Conservation (phyloP, 2,329 filamentous ascomycete genomes). For the Blastomyces parvus region DNA sequence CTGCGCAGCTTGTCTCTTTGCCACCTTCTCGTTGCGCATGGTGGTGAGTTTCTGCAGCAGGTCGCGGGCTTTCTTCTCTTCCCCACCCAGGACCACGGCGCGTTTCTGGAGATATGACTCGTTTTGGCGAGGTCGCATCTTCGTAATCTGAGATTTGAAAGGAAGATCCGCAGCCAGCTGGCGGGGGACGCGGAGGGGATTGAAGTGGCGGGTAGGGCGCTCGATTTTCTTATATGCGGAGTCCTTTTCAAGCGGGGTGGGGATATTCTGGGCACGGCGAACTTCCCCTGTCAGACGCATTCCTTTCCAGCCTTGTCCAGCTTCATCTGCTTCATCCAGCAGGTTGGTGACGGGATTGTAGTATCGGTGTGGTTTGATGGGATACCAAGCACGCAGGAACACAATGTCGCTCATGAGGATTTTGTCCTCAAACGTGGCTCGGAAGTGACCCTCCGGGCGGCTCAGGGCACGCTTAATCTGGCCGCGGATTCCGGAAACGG, state of each 20-base stretch:
- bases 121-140: slow-evolving; percentile 68
- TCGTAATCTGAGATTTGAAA: slow-evolving; percentile 81
- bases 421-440: slow-evolving; percentile 98
- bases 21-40: slow-evolving; percentile 79
- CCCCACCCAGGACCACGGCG: slow-evolving; percentile 72
- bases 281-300: slow-evolving; percentile 95
- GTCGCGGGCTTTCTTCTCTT: slow-evolving; percentile 81
- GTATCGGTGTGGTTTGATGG: slow-evolving; percentile 87
- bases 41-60: slow-evolving; percentile 90
- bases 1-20: slow-evolving; percentile 74
- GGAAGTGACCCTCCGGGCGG: slow-evolving; percentile 91
- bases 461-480: slow-evolving; percentile 94
- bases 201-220: slow-evolving; percentile 60
- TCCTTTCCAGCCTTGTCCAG: slow-evolving; percentile 57
- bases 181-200: slow-evolving; percentile 46
- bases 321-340: slow-evolving; percentile 50
- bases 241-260: slow-evolving; percentile 73
- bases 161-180: slow-evolving; percentile 66
- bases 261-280: slow-evolving; percentile 62
- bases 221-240: slow-evolving; percentile 66
- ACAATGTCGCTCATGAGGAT: slow-evolving; percentile 94
- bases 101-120: slow-evolving; percentile 91
- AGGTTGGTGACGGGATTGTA: slow-evolving; percentile 95
- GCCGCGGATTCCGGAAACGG: slow-evolving; percentile 86
- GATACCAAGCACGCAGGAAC: slow-evolving; percentile 94